These are phyloP conservation scores for Fraxinus quadrangulata DNA, from an alignment of 257 asterid species.

Conservation along the genomic window DNA sequence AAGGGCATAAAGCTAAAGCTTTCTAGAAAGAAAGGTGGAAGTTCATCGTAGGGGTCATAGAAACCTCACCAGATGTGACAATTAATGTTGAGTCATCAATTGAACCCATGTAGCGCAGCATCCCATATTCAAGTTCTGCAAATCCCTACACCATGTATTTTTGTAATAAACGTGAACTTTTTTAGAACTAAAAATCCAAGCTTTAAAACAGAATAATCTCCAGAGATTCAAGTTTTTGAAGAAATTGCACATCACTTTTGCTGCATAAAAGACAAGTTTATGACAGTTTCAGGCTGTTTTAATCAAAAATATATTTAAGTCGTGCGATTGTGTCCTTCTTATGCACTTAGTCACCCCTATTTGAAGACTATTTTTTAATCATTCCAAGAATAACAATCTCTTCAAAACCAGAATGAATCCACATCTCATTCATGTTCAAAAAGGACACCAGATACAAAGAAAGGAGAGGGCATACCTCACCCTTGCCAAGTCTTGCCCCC, in stretches of 20 bases:
- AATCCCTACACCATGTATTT: constrained; percentile 63
- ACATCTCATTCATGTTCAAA: background rate
- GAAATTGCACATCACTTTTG: background rate
- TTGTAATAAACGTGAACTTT: background rate
- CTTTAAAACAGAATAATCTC: background rate
- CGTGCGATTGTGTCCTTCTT: background rate
- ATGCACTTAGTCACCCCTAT: background rate
- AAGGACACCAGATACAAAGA: constrained; percentile 5
- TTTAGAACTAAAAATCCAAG: constrained; percentile 7
- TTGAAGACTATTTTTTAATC: background rate
- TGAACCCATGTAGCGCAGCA: constrained; percentile 95
- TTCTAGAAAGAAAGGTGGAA: background rate
- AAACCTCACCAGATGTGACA: constrained; percentile 67
- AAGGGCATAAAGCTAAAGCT: background rate
- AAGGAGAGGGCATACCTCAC: constrained; percentile 56
- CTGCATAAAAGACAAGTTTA: background rate
- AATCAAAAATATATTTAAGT: background rate
- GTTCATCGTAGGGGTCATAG: background rate
- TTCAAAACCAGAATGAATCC: background rate
- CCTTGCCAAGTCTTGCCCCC: constrained; percentile 98
- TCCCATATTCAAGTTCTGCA: constrained; percentile 96
- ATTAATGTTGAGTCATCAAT: constrained; percentile 82
- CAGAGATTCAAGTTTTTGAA: background rate
- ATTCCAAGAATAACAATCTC: background rate
- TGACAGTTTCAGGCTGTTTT: background rate